Evolutionary conservation across 352 stramenopile species (phyloP).

Genomic region (Globisporangium abappressorium): DNA sequence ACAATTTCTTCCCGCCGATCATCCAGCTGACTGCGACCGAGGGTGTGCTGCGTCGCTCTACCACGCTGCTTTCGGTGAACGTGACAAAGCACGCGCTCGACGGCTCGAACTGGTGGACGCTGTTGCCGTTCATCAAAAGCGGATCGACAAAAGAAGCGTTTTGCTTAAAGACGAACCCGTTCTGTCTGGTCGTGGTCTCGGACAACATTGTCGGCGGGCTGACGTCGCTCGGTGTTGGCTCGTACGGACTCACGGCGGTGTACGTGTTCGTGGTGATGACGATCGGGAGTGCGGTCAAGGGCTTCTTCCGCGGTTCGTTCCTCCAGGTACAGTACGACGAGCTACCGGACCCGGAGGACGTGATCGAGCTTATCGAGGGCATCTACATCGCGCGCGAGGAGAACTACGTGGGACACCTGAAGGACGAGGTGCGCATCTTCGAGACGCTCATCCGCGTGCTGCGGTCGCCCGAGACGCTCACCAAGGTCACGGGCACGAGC

Average conservation of each 20-base stretch:
- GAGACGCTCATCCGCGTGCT: conserved; percentile 84
- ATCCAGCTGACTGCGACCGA: conserved; percentile 72
- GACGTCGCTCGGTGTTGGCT: conserved; percentile 73
- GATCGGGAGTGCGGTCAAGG: conserved; percentile 79
- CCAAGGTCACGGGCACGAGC: conserved; percentile 83
- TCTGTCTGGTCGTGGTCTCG: conserved; percentile 82
- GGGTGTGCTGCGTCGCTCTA: conserved; percentile 56
- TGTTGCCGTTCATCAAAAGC: conserved; percentile 34
- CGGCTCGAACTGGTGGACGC: conserved; percentile 65
- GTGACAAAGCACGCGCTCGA: conserved; percentile 58
- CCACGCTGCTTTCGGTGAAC: conserved; percentile 44
- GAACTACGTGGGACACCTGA: conserved; percentile 83
- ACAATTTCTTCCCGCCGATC: conserved; percentile 51
- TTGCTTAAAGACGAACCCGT: conserved; percentile 45
- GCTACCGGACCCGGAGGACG: conserved; percentile 75
- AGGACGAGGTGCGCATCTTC: conserved; percentile 87
- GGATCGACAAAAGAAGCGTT: conserved; percentile 30
- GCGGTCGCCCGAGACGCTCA: conserved; percentile 77
- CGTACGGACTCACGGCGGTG: conserved; percentile 81
- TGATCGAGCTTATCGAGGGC: conserved; percentile 84
- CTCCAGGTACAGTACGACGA: conserved; percentile 83
- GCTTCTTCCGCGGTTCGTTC: conserved; percentile 77
- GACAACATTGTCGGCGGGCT: conserved; percentile 86
- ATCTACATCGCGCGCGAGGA: conserved; percentile 86
- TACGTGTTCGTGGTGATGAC: conserved; percentile 89